Percentiles rank a stretch among this genome's conserved stretches.
phyloP scores from a whole-genome alignment of 148 eudicot genomes.

The Linanthus parryae region DNA sequence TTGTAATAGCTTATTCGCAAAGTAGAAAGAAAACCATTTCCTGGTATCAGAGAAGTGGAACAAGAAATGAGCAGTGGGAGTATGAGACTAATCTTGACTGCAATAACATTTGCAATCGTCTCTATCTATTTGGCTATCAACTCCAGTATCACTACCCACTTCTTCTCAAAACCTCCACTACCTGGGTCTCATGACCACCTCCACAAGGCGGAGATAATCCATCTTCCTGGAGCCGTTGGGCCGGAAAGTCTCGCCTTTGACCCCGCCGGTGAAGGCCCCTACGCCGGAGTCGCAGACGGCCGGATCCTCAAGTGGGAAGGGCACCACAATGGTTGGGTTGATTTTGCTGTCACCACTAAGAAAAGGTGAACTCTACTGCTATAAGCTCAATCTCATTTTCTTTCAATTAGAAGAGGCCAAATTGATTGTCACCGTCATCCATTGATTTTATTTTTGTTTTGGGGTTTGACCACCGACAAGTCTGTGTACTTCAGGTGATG shows the following conservation, averaged over 20 bases:
- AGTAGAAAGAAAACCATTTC: too few relatives aligned
- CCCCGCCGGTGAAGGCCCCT: conserved; percentile 60
- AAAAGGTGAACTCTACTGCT: conserved; percentile 43
- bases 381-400: too few relatives aligned
- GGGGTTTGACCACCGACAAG: too few relatives aligned
- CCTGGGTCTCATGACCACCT: conserved; percentile 28
- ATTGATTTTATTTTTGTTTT: too few relatives aligned
- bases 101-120: conserved; percentile 21
- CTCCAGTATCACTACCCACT: conserved; percentile 1
- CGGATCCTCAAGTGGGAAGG: conserved; percentile 60
- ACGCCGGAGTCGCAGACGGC: conserved; percentile 78
- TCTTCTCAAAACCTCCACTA: conserved; percentile 18
- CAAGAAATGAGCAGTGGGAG: conserved; percentile 8
- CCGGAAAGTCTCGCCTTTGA: conserved; percentile 83
- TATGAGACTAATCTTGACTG: conserved; percentile 18
- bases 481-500: too few relatives aligned
- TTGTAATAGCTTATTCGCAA: too few relatives aligned
- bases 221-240: conserved; percentile 37
- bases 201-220: conserved; percentile 20
- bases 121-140: conserved; percentile 15
- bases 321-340: conserved; percentile 39
- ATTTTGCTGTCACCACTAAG: conserved; percentile 71
- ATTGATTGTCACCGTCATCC: too few relatives aligned
- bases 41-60: too few relatives aligned
- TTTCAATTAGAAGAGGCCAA: too few relatives aligned